phyloP scores from a whole-genome alignment of 2,329 filamentous ascomycete species.

The Pochonia chlamydosporia region DNA sequence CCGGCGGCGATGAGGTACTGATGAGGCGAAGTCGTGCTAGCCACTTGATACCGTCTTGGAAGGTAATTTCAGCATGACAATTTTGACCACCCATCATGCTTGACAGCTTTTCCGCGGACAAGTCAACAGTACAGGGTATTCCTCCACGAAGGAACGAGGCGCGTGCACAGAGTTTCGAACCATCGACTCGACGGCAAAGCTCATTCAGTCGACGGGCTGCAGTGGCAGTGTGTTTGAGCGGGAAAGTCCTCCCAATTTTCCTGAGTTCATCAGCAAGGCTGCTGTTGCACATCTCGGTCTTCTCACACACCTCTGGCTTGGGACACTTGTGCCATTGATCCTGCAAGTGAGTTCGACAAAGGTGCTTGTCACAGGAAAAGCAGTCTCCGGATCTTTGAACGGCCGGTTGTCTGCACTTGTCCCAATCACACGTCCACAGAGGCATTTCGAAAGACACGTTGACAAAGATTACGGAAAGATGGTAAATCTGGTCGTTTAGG shows the following conservation, averaged over 20 bases:
- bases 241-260: background rate
- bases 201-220: background rate
- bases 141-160: background rate
- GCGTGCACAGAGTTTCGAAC: background rate
- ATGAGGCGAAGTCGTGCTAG: conserved; percentile 19
- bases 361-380: conserved; percentile 17
- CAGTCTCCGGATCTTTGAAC: conserved; percentile 20
- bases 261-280: conserved; percentile 6
- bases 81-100: conserved; percentile 21
- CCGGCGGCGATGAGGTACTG: conserved; percentile 15
- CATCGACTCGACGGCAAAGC: conserved; percentile 10
- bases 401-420: background rate
- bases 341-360: conserved; percentile 17
- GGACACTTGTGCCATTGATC: conserved; percentile 8
- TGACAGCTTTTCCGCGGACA: conserved; percentile 14
- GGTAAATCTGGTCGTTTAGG: too few species aligned
- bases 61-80: conserved; percentile 21
- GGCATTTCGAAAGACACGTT: too few species aligned
- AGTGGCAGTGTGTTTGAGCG: background rate
- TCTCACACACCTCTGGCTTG: conserved; percentile 13
- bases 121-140: conserved; percentile 14
- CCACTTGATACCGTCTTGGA: conserved; percentile 19
- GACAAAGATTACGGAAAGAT: too few species aligned
- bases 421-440: background rate
- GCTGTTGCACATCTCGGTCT: too few species aligned